Base-by-base conservation (phyloP, 2,329 filamentous ascomycete species). In the Ophiostoma angusticollis region DNA sequence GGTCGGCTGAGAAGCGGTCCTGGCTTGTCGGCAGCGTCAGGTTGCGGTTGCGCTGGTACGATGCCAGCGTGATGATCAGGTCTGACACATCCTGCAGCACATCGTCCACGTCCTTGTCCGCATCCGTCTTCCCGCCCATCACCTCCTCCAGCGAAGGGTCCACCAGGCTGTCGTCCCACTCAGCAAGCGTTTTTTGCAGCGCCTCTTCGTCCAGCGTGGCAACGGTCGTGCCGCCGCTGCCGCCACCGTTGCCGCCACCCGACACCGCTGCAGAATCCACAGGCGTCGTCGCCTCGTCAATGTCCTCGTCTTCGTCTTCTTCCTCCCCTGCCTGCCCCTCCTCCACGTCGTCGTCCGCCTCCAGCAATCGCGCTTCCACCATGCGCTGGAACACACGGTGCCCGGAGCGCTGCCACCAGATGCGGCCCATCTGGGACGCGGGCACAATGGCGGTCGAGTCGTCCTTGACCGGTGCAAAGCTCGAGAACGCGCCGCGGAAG, bases 31-130 rank as follows among this genome's bases (percentile, higher is more conserved):
- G 73, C 17, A 85, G 58, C 2, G 74, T 74, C 31, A 81, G 67
- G 50, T 85, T 83, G 43, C 83, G 79, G 54, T 84, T 86, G 46
- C 80, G 74, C 59, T 89, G 83, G 54, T 84, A 79, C 0, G 83
- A 89, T 16, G 81, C 68, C 9, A 89, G 63, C 2, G 80, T 85
- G 54, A 85, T 75, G 37, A 89, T 72, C 48, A 86, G 64, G 51
- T 85, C 80, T 2, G 79, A 82, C 24, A 86, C 79, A 31, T 84
- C 78, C 42, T 75, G 66, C 19, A 89, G 67, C 28, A 85, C 62
- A 36, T 83, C 78, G n/a, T 82, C 74, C 3, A 70, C 65, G 36
- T 80, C 74, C 50, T 74, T 72, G 21, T 78, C 70, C 24, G 68
- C 60, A 41, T 67, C 61, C 4, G 63, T 55, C 54, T 70, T 75